Evolutionary conservation across 257 asterid genomes (phyloP).

Genomic region (Fraxinus cuspidata): DNA sequence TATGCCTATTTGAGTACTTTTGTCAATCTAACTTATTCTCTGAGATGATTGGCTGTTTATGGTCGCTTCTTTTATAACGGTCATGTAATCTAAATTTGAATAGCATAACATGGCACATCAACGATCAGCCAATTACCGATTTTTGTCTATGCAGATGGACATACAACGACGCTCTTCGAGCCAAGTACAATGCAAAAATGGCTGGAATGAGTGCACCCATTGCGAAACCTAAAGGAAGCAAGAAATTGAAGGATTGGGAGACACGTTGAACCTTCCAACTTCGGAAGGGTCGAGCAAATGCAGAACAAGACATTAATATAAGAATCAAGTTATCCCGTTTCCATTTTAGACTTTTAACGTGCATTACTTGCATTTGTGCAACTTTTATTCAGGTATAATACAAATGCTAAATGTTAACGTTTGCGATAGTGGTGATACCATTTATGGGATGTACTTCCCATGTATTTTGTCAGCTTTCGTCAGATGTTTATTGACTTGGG

Average conservation of each 20-base stretch:
- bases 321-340: neutral
- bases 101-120: constrained; percentile 9
- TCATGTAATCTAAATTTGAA: neutral
- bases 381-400: too few species aligned
- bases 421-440: too few species aligned
- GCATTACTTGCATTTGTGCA: too few species aligned
- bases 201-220: constrained; percentile 90
- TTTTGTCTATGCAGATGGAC: constrained; percentile 77
- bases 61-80: neutral
- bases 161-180: constrained; percentile 76
- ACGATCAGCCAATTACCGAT: constrained; percentile 5
- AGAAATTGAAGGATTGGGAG: constrained; percentile 89
- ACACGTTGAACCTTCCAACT: constrained; percentile 33
- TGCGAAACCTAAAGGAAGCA: constrained; percentile 89
- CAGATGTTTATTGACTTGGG: neutral
- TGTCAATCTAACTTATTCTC: neutral
- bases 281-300: neutral
- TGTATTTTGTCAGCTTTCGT: neutral
- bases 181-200: constrained; percentile 87
- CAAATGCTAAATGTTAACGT: too few species aligned
- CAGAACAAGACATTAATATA: neutral
- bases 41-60: too few species aligned
- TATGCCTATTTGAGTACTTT: neutral
- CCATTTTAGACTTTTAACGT: neutral
- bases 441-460: neutral